Conservation (phyloP, 306 rosid species). For the Dryas alaskensis region DNA sequence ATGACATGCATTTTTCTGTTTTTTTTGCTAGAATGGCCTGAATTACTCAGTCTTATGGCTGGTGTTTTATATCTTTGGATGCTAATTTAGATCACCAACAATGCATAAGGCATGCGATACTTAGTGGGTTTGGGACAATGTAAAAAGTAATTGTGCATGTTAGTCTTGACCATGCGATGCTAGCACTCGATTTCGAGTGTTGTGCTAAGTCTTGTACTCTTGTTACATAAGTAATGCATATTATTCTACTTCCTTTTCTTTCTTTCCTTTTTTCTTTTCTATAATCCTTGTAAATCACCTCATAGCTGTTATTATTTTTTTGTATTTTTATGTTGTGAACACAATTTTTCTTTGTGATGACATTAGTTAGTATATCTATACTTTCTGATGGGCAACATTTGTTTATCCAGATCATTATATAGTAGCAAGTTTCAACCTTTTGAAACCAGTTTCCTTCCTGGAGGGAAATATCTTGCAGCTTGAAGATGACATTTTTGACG, state of each 20-base stretch:
- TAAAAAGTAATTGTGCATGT: too few relatives aligned
- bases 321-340: background rate
- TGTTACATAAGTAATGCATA: background rate
- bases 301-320: background rate
- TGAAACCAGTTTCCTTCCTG: conserved; percentile 55
- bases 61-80: too few relatives aligned
- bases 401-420: conserved; percentile 62
- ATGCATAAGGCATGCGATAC: too few relatives aligned
- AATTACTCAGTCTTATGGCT: too few relatives aligned
- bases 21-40: too few relatives aligned
- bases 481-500: conserved; percentile 52
- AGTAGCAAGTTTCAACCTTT: conserved; percentile 65
- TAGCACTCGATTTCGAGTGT: too few relatives aligned
- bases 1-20: too few relatives aligned
- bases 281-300: background rate
- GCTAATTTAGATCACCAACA: too few relatives aligned
- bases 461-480: conserved; percentile 60
- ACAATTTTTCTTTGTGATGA: conserved; percentile 6
- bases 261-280: background rate
- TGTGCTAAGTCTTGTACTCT: background rate
- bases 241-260: background rate
- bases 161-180: too few relatives aligned
- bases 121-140: too few relatives aligned
- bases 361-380: background rate
- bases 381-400: conserved; percentile 10